These are phyloP conservation scores for Rehmannia glutinosa DNA, from an alignment of 257 asterid genomes.

Conservation along the genomic window DNA sequence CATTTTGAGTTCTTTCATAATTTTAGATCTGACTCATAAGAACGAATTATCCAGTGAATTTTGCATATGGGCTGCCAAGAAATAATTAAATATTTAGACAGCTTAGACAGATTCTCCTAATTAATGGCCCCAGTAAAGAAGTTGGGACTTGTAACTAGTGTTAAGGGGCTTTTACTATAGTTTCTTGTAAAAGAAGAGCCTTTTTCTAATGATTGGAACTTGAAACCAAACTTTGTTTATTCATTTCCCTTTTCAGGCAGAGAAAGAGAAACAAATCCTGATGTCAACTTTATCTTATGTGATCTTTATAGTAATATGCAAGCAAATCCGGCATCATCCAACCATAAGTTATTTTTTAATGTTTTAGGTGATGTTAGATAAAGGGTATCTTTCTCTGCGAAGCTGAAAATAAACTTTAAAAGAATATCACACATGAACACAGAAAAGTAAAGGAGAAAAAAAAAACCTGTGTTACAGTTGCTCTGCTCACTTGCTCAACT, in stretches of 20 bases:
- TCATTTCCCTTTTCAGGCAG: neutral
- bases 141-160: neutral
- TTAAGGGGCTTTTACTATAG: neutral
- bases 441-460: neutral
- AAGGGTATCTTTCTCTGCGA: constrained; percentile 11
- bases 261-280: neutral
- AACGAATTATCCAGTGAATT: neutral
- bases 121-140: neutral
- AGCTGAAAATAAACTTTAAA: constrained; percentile 7
- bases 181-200: neutral
- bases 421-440: neutral
- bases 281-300: neutral
- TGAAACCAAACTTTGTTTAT: neutral
- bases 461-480: neutral
- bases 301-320: neutral
- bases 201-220: neutral
- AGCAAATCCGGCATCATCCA: constrained; percentile 11
- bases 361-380: constrained; percentile 10
- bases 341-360: neutral
- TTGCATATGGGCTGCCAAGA: constrained; percentile 20
- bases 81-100: neutral
- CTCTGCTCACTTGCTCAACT: too few species aligned
- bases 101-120: neutral
- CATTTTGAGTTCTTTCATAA: neutral
- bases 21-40: neutral